phyloP scores from a whole-genome alignment of 805 yeast species.

The Lipomyces starkeyi region DNA sequence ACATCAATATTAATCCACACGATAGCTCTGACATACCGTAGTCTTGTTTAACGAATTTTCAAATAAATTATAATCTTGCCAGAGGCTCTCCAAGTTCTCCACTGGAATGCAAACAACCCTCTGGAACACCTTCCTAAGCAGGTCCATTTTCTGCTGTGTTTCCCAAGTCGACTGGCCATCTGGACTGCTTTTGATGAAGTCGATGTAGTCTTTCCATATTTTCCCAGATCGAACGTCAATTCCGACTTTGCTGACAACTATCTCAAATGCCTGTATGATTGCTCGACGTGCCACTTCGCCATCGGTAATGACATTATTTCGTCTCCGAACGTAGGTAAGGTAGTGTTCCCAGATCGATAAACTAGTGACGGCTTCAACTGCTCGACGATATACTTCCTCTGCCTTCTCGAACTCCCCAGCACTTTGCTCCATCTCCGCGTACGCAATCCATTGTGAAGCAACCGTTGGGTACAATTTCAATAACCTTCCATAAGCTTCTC shows the following conservation, averaged over 20 bases:
- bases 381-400: slow-evolving; percentile 65
- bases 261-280: slow-evolving; percentile 81
- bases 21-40: slow-evolving; percentile 47
- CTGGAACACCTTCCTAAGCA: slow-evolving; percentile 73
- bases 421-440: slow-evolving; percentile 66
- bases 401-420: slow-evolving; percentile 70
- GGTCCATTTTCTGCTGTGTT: slow-evolving; percentile 77
- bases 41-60: slow-evolving; percentile 76
- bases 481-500: slow-evolving; percentile 63
- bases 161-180: slow-evolving; percentile 70
- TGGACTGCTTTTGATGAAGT: slow-evolving; percentile 73
- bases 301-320: slow-evolving; percentile 68
- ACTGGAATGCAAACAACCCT: slow-evolving; percentile 78
- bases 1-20: not conserved
- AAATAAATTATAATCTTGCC: slow-evolving; percentile 83
- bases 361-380: slow-evolving; percentile 25
- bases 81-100: slow-evolving; percentile 71
- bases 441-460: slow-evolving; percentile 69
- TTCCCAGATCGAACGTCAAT: slow-evolving; percentile 71
- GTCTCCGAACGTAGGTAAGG: slow-evolving; percentile 74
- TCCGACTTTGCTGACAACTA: slow-evolving; percentile 80
- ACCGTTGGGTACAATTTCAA: slow-evolving; percentile 60
- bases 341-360: slow-evolving; percentile 65
- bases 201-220: slow-evolving; percentile 84
- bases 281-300: slow-evolving; percentile 79